Evolutionary conservation across 345 rosid species (phyloP).

Genomic region (Corchorus capsularis): DNA sequence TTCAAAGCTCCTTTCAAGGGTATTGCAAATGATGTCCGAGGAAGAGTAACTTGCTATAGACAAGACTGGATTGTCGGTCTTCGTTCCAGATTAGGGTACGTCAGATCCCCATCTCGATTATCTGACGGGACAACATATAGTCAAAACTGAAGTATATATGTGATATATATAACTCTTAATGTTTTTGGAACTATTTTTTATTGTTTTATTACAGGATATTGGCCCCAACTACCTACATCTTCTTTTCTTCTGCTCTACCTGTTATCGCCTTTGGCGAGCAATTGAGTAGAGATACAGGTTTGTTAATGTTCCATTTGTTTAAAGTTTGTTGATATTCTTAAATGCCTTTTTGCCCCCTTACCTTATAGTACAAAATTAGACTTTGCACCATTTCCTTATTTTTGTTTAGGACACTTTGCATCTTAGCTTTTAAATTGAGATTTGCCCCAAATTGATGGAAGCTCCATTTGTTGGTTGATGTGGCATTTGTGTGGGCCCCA

Average conservation of each 20-base stretch:
- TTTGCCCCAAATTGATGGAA: no score
- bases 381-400: no score
- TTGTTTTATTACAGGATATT: slow-evolving; percentile 47
- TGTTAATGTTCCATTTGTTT: slow-evolving; percentile 9
- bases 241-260: slow-evolving; percentile 84
- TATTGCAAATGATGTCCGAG: slow-evolving; percentile 50
- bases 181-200: background rate
- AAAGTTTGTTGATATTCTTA: background rate
- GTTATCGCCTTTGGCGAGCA: slow-evolving; percentile 93
- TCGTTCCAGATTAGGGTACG: slow-evolving; percentile 58
- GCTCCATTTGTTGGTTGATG: no score
- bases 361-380: no score
- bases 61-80: slow-evolving; percentile 68
- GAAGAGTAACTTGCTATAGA: slow-evolving; percentile 62
- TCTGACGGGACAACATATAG: background rate
- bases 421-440: no score
- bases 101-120: background rate
- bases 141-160: background rate
- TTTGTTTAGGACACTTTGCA: no score
- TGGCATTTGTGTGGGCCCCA: no score
- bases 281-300: slow-evolving; percentile 77
- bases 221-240: slow-evolving; percentile 84
- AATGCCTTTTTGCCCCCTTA: no score
- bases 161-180: no score
- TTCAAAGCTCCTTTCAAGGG: slow-evolving; percentile 54